phyloP scores from a whole-genome alignment of 306 rosid species.

The Quercus agrifolia region DNA sequence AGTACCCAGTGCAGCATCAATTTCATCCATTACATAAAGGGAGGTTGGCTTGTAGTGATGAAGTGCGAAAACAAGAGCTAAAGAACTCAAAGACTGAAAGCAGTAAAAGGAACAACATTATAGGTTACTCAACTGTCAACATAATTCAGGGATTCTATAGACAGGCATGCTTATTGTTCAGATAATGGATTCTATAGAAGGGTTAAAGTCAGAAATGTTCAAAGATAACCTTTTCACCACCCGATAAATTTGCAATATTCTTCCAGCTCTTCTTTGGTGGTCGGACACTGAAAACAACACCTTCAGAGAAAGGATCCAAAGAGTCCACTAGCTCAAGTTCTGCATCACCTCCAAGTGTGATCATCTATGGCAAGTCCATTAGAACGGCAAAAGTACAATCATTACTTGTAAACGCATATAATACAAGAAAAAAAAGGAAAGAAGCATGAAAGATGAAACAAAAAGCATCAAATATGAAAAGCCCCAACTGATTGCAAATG shows the following conservation, averaged over 20 bases:
- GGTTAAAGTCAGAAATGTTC: neutral
- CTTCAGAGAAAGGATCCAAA: slow-evolving; percentile 95
- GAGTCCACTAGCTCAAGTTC: slow-evolving; percentile 96
- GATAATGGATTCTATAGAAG: neutral
- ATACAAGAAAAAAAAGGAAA: neutral
- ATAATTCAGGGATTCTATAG: neutral
- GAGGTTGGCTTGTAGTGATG: slow-evolving; percentile 99
- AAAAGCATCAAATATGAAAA: neutral
- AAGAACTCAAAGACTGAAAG: slow-evolving; percentile 86
- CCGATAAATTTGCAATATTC: slow-evolving; percentile 93
- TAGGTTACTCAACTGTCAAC: neutral
- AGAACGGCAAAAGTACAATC: neutral
- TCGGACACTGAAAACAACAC: slow-evolving; percentile 94
- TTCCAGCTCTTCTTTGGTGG: slow-evolving; percentile 99
- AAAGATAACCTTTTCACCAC: slow-evolving; percentile 85
- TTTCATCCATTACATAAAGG: slow-evolving; percentile 94
- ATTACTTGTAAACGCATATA: neutral
- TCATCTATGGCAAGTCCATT: slow-evolving; percentile 54
- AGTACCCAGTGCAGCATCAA: slow-evolving; percentile 89
- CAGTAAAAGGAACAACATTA: slow-evolving; percentile 14
- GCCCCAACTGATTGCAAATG: neutral
- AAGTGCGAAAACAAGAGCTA: slow-evolving; percentile 95
- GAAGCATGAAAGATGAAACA: neutral
- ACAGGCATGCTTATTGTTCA: slow-evolving; percentile 6
- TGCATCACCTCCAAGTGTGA: slow-evolving; percentile 98